phyloP scores from a whole-genome alignment of 2,329 filamentous ascomycete species.

The Cytospora paraplurivora region DNA sequence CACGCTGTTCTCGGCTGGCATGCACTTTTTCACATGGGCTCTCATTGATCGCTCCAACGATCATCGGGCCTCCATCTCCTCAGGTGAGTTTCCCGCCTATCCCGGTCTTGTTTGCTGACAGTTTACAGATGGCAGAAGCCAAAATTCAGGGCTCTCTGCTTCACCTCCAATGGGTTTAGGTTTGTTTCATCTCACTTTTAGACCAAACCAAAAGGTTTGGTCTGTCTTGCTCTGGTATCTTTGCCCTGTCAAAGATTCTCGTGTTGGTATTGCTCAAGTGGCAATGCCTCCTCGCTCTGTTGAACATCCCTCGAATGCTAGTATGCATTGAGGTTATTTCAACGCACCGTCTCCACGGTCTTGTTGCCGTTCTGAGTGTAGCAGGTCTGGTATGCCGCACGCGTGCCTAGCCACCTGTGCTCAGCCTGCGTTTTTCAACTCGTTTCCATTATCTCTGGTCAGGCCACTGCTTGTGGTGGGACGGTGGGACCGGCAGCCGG shows the following conservation, averaged over 20 bases:
- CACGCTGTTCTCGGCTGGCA: slow-evolving; percentile 1
- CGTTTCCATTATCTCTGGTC: too few relatives aligned
- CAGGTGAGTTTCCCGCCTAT: background rate
- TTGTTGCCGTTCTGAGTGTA: too few relatives aligned
- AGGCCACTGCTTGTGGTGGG: too few relatives aligned
- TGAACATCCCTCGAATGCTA: too few relatives aligned
- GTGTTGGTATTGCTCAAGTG: too few relatives aligned
- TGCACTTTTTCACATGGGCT: background rate
- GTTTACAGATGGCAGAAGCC: slow-evolving; percentile 9
- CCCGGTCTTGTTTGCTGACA: background rate
- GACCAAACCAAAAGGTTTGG: background rate
- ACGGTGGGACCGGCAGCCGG: too few relatives aligned
- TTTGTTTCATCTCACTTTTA: background rate
- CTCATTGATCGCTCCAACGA: background rate
- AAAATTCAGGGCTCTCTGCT: slow-evolving; percentile 11
- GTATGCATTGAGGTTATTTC: too few relatives aligned
- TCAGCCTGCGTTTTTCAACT: too few relatives aligned
- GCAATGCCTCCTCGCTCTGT: too few relatives aligned
- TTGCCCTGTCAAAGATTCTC: background rate
- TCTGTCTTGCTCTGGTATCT: background rate
- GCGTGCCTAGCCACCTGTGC: too few relatives aligned
- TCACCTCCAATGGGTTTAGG: background rate
- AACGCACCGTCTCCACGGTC: too few relatives aligned
- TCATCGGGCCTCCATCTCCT: background rate
- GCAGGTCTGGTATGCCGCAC: too few relatives aligned